Percentiles rank a stretch among this genome's conserved stretches.
These are phyloP conservation scores for Neonothopanus nambi DNA, from an alignment of 1,284 basidiomycete genomes.

Conservation along the genomic window DNA sequence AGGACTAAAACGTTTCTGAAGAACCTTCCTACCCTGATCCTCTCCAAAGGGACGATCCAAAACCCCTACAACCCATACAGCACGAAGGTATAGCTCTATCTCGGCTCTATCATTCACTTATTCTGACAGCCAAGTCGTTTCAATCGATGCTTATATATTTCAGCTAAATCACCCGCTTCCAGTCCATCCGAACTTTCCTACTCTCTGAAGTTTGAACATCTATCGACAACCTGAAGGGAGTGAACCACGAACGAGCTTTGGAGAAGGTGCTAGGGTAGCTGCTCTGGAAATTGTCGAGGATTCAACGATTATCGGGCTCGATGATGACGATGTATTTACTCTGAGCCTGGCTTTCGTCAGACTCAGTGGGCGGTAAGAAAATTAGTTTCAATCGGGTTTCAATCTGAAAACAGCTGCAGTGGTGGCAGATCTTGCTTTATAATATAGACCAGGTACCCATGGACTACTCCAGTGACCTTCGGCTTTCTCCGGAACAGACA, in stretches of 20 bases:
- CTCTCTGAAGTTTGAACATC: constrained; percentile 50
- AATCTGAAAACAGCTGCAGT: too few relatives aligned
- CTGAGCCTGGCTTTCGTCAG: constrained; percentile 61
- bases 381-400: too few relatives aligned
- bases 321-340: constrained; percentile 53
- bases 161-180: constrained; percentile 62
- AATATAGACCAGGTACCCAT: too few relatives aligned
- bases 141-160: not conserved
- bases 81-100: constrained; percentile 80
- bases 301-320: constrained; percentile 28
- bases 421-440: too few relatives aligned
- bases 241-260: constrained; percentile 61
- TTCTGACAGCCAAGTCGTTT: not conserved
- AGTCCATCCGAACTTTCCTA: constrained; percentile 52
- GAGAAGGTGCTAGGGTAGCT: constrained; percentile 64
- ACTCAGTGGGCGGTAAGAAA: constrained; percentile 47
- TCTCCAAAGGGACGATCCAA: constrained; percentile 76
- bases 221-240: constrained; percentile 61
- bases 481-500: too few relatives aligned
- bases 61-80: constrained; percentile 63
- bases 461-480: too few relatives aligned
- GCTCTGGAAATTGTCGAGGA: constrained; percentile 35
- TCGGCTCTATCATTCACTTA: constrained; percentile 43
- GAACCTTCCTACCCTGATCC: constrained; percentile 75
- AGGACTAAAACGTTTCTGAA: constrained; percentile 60